Evolutionary conservation across 2,329 filamentous ascomycete species (phyloP), one percentile per base, ranked within the genome.

Genomic region (Paecilomyces sp.): DNA sequence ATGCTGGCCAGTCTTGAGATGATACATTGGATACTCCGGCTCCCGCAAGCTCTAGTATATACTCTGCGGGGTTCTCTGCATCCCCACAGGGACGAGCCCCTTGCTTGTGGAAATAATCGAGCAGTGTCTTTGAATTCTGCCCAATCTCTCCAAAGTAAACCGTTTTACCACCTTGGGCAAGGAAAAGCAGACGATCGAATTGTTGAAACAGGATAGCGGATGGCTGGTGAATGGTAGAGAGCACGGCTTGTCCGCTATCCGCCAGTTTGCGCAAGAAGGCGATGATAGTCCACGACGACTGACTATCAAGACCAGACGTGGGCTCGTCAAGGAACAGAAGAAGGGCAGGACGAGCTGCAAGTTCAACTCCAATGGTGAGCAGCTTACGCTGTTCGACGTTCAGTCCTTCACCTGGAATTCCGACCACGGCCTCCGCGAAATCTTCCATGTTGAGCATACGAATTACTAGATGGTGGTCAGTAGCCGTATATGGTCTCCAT

Each of bases 181-280:
- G 77, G 68, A 89, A 85, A 0, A 88, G 73, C 1, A 88, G 71
- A 1, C 80, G 77, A 62, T 88, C 85, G 55, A 88, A 96, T 61
- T 90, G 86, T 72, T 96, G 89, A 79, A 97, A 96, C 54, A 96
- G 81, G 79, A 95, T 90, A 47, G 91, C 91, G 12, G 90, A 93
- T 13, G 92, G 92, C 73, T 97, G 92, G 72, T 97, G 92, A 62
- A 97, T 96, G 0, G 92, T 96, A 76, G 91, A 95, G 13, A 97
- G 84, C 69, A 97, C 88, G 25, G 92, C 91, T 72, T 94, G 91
- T 9, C 92, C 92, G 60, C 85, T 87, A 73, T 93, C 89, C 66
- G 91, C 90, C 36, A 97, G 80, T 76, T 93, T 95, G 74, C 93
- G 88, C 47, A 97, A 82, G 24, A 96, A 83, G 66, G 88, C 86